Base-by-base conservation (phyloP, 306 rosid species). In the Trifolium repens region DNA sequence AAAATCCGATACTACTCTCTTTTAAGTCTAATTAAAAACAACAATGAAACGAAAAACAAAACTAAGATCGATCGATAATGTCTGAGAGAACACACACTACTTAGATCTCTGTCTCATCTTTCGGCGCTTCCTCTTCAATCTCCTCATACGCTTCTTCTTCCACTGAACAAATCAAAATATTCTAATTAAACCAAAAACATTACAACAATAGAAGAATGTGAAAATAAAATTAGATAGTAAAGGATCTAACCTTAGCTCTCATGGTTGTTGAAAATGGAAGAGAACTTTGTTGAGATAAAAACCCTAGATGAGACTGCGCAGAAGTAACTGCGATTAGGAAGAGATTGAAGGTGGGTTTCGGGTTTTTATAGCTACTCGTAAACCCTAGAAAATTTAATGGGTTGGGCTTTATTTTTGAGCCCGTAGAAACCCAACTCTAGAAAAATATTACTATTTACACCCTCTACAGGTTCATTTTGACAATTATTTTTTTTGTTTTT, bases 101-200 rank as follows among this genome's bases (percentile, higher is more conserved):
- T 91, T 91, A 70, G 97, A 91, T 88, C 97, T 84, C 85, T 91
- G 97, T 42, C 97, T 91, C 97, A 91, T 91, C 94, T 91, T 91
- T 86, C 97, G 86, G 85, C 97, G 97, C 90, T 91, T 89, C 88
- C 97, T 91, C 94, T 91, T 91, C 85, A 91, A 26, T 68, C 94
- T 86, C 87, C 97, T 91, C 97, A 89, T 91, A 37, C 97, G 88
- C 97, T 91, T 91, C 94, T 91, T 91, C 94, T 91, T 91, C 97
- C 97, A 91, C 97, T 89, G 79, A 15, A 19, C 52, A 24, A 44
- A 34, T 2, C 26, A 19, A 53, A 2, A 6, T 7, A 2, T 0
- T 14, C 0, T 11, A 39, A 42, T 73, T 60, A 49, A 35, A 62
- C 2, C 22, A 26, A 12, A 52, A 50, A 4, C 7, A 4, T 4